phyloP scores from a whole-genome alignment of 1,139 yeast species.

The Protomyces macrosporus region DNA sequence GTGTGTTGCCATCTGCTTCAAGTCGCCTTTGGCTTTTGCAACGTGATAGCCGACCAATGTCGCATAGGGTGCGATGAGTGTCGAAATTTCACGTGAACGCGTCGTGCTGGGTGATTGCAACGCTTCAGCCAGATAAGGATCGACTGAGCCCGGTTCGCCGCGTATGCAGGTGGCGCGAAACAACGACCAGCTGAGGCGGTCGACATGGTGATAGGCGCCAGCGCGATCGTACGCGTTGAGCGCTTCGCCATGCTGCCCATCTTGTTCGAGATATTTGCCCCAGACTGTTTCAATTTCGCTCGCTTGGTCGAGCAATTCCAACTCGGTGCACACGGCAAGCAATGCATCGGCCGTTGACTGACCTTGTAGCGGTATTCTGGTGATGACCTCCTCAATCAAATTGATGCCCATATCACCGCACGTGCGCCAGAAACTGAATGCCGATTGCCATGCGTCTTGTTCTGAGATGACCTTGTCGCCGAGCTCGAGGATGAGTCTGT shows the following conservation, averaged over 20 bases:
- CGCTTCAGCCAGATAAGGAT: conserved; percentile 5
- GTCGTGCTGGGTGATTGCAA: conserved; percentile 5
- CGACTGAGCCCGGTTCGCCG: conserved; percentile 4
- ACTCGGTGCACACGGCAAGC: conserved; percentile 17
- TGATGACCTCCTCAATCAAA: conserved; percentile 14
- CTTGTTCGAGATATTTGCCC: conserved; percentile 15
- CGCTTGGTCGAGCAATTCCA: conserved; percentile 21
- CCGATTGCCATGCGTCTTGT: conserved; percentile 16
- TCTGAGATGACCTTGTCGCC: conserved; percentile 13
- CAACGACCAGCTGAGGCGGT: conserved; percentile 23
- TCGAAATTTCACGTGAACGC: background rate
- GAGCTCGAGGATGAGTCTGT: conserved; percentile 14
- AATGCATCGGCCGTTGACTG: conserved; percentile 7
- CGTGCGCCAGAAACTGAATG: conserved; percentile 23
- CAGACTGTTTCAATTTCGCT: conserved; percentile 16
- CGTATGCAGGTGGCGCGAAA: conserved; percentile 1
- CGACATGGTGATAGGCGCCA: conserved; percentile 4
- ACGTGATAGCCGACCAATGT: background rate
- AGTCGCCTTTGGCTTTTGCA: background rate
- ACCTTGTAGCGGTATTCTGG: conserved; percentile 3
- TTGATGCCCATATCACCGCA: conserved; percentile 25
- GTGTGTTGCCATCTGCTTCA: background rate
- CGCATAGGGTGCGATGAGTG: conserved; percentile 19
- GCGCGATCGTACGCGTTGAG: conserved; percentile 19
- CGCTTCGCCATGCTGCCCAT: conserved; percentile 18